A percentile compares a stretch with the other conserved stretches of the same genome.
phyloP scores from a whole-genome alignment of 1,139 yeast species.

The Diutina mesorugosa region DNA sequence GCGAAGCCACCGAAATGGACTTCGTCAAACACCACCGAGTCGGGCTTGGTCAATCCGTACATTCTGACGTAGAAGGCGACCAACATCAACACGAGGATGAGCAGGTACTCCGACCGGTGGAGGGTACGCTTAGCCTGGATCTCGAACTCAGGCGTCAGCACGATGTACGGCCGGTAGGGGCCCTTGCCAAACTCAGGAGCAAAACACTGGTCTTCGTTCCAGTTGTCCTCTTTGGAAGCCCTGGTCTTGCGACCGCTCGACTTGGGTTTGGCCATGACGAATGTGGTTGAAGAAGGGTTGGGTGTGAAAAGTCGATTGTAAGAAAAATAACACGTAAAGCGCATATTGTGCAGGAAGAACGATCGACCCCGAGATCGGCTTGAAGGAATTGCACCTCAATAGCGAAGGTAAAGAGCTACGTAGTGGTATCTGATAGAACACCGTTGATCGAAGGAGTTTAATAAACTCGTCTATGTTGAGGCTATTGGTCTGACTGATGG shows the following conservation, averaged over 20 bases:
- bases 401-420: too few species aligned
- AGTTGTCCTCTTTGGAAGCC: not conserved
- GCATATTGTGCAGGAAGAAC: not conserved
- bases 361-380: not conserved
- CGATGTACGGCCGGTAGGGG: not conserved
- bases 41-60: constrained; percentile 50
- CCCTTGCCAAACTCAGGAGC: constrained; percentile 1
- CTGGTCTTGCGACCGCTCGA: not conserved
- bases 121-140: not conserved
- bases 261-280: constrained; percentile 1
- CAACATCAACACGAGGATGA: constrained; percentile 8
- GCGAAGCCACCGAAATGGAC: constrained; percentile 79
- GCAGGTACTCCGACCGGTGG: not conserved
- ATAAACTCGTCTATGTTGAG: too few species aligned
- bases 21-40: constrained; percentile 88
- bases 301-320: not conserved
- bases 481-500: too few species aligned
- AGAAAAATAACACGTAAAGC: constrained; percentile 2
- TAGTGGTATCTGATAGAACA: too few species aligned
- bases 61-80: constrained; percentile 27
- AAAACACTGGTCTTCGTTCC: not conserved
- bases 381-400: not conserved
- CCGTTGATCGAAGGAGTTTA: too few species aligned
- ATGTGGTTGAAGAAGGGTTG: not conserved
- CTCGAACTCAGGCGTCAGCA: not conserved